Evolutionary conservation across 495 filamentous ascomycete genomes (phyloP), one percentile per base, ranked within the genome.

Genomic region (Recurvomyces mirabilis): DNA sequence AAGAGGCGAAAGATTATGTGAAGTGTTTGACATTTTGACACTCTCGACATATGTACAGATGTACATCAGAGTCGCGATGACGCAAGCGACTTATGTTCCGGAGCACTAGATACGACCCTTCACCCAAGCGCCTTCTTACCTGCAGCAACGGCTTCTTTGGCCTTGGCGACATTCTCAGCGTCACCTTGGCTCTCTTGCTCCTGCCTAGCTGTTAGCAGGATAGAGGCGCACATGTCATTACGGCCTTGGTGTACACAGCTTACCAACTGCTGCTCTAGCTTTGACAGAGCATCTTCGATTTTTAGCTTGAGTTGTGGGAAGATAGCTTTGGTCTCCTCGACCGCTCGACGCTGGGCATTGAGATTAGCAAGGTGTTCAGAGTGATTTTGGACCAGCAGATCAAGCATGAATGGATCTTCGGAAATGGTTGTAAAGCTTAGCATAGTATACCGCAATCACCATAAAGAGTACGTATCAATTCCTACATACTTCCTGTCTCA

Each of bases 271-370:
- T 75, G 65, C 61, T 89, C 74, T 34, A 95, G 68, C 41, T 74
- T 77, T 29, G 71, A 67, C 26, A 89, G 68, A 1, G 86, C 77
- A 25, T 79, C 69, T 10, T 52, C 53, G 50, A 93, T 79, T 59
- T 81, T 77, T 56, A 72, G 57, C 51, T 70, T 68, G 52, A 94
- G 56, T 0, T 73, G 70, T 11, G 72, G 80, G 45, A 93, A 78
- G 11, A 94, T 76, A 21, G 77, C 79, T 58, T 80, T 78, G 22
- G 89, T 96, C 63, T 94, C 83, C 49, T 87, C 73, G 13, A 85
- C 63, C 14, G 81, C 84, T 64, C 68, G 72, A 56, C 73, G 72
- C 88, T 95, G 37, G n/a, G n/a, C n/a, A n/a, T n/a, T n/a, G n/a
- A n/a, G n/a, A n/a, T n/a, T n/a, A n/a, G n/a, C n/a, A n/a, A n/a